Conservation (phyloP, 2,329 filamentous ascomycete genomes). For the Fusarium irregulare region DNA sequence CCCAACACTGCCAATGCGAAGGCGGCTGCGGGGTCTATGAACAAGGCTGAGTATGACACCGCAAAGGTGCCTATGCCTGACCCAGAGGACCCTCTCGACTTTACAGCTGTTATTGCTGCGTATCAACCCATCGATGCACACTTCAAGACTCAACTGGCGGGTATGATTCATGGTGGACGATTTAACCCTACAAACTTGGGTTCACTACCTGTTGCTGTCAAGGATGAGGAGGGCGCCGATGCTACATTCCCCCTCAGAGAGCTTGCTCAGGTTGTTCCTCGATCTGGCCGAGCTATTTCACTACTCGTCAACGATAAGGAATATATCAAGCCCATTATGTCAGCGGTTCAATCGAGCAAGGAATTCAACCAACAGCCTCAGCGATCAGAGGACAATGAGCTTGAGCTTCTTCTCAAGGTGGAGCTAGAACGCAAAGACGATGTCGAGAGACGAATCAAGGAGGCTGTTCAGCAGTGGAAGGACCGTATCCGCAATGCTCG, state of each 20-base stretch:
- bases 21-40: constrained; percentile 29
- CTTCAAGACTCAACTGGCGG: constrained; percentile 57
- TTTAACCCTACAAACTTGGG: constrained; percentile 65
- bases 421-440: constrained; percentile 65
- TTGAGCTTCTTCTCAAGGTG: constrained; percentile 66
- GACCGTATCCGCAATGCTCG: constrained; percentile 61
- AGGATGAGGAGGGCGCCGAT: constrained; percentile 44
- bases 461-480: constrained; percentile 62
- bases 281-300: constrained; percentile 54
- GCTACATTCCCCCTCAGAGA: constrained; percentile 63
- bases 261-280: constrained; percentile 65
- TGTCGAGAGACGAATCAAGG: constrained; percentile 56
- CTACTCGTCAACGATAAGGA: constrained; percentile 56
- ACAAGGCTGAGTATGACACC: constrained; percentile 37
- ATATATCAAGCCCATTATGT: constrained; percentile 66
- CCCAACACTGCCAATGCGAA: constrained; percentile 39
- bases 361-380: constrained; percentile 72
- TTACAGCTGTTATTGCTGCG: constrained; percentile 60
- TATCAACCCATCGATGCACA: constrained; percentile 56
- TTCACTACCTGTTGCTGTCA: constrained; percentile 56
- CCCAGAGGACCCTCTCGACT: constrained; percentile 60
- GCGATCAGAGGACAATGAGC: constrained; percentile 67
- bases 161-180: constrained; percentile 58
- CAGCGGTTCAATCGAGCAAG: constrained; percentile 62
- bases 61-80: constrained; percentile 47